phyloP scores from a whole-genome alignment of 2,329 filamentous ascomycete genomes.

The Arachnomyces sp. region DNA sequence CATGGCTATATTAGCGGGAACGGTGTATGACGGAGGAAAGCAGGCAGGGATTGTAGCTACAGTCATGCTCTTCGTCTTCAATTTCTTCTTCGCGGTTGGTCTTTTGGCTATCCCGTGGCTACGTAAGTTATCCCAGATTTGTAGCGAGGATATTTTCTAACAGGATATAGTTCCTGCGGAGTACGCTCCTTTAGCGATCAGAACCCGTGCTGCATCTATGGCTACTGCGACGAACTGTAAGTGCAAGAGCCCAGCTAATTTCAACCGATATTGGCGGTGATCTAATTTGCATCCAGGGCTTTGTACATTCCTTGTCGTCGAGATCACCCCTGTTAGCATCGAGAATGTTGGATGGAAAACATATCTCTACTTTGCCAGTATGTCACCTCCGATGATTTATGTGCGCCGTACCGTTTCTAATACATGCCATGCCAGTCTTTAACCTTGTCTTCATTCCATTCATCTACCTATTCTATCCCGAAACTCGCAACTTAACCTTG shows the following conservation, averaged over 20 bases:
- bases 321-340: slow-evolving; percentile 41
- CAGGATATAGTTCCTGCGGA: slow-evolving; percentile 33
- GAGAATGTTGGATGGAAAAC: slow-evolving; percentile 32
- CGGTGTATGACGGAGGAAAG: slow-evolving; percentile 32
- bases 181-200: slow-evolving; percentile 40
- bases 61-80: slow-evolving; percentile 49
- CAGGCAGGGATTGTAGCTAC: slow-evolving; percentile 36
- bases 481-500: slow-evolving; percentile 24
- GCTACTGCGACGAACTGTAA: slow-evolving; percentile 44
- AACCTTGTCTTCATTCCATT: slow-evolving; percentile 45
- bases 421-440: slow-evolving; percentile 24
- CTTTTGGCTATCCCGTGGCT: slow-evolving; percentile 39
- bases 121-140: slow-evolving; percentile 14
- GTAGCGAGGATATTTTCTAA: slow-evolving; percentile 17
- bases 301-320: slow-evolving; percentile 39
- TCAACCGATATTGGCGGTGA: too few relatives aligned
- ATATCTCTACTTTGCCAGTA: slow-evolving; percentile 37
- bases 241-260: too few relatives aligned
- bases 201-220: slow-evolving; percentile 43
- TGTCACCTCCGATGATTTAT: background rate
- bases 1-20: slow-evolving; percentile 42
- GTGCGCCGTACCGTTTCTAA: too few relatives aligned
- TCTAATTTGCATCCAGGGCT: slow-evolving; percentile 27
- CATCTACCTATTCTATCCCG: slow-evolving; percentile 37
- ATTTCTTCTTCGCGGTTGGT: slow-evolving; percentile 47